Evolutionary conservation across 2,329 filamentous ascomycete species (phyloP).

Genomic region (Calonectria montana): DNA sequence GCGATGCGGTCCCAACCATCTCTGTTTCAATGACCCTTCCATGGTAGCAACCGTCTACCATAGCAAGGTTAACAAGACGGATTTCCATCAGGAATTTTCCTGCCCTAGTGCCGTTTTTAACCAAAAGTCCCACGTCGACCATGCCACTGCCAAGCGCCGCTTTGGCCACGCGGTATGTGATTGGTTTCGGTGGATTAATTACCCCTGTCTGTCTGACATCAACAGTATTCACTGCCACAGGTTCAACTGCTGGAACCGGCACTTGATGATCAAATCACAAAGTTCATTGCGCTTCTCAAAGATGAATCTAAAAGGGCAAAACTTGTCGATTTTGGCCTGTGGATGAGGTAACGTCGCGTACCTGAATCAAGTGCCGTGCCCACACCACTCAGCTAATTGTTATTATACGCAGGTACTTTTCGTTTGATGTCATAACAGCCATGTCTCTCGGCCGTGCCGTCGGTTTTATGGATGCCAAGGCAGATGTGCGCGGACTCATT

Average conservation of each 20-base stretch:
- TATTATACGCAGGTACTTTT: not conserved
- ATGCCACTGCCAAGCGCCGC: not conserved
- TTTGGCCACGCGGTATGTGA: not conserved
- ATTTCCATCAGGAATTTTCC: not conserved
- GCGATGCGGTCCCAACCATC: not conserved
- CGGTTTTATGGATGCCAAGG: not conserved
- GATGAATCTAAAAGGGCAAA: not conserved
- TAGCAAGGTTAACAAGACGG: not conserved
- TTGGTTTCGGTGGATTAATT: not conserved
- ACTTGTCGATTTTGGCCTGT: not conserved
- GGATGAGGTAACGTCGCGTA: not conserved
- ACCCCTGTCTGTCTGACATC: not conserved
- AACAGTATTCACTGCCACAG: not conserved
- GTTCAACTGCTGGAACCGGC: not conserved
- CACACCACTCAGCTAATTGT: not conserved
- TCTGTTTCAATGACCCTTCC: not conserved
- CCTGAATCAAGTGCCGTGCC: not conserved
- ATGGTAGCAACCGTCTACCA: not conserved
- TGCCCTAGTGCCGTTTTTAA: not conserved
- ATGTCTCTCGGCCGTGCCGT: not conserved
- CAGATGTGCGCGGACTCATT: not conserved
- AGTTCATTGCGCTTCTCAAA: not conserved
- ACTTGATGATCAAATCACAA: not conserved
- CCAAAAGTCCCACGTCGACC: not conserved
- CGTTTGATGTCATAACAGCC: not conserved